A percentile compares a stretch with the other conserved stretches of the same genome.
Conservation (phyloP, 2,329 filamentous ascomycete species). For the Ophiocordyceps polyrhachis-furcata region DNA sequence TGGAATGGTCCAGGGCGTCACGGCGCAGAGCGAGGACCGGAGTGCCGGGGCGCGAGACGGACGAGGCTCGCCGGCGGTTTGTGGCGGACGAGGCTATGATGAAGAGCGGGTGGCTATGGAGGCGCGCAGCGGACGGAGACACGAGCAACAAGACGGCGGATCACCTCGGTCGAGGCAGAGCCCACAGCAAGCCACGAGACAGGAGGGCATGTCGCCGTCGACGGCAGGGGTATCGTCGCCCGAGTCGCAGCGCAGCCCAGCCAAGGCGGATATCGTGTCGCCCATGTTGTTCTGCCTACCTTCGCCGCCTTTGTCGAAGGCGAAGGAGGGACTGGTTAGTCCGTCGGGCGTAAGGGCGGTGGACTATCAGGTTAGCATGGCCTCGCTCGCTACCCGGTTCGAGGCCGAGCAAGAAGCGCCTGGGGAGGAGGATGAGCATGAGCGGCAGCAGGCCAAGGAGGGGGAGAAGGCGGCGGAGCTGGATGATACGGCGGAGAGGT, state of each 20-base stretch:
- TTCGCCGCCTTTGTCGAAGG: conserved; percentile 1
- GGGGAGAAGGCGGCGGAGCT: conserved; percentile 12
- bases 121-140: neutral
- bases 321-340: neutral
- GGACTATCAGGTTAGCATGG: neutral
- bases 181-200: neutral
- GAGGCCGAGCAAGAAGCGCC: neutral
- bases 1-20: conserved; percentile 13
- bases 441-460: neutral
- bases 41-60: conserved; percentile 9
- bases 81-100: neutral
- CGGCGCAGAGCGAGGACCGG: conserved; percentile 9
- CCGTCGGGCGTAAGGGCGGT: neutral
- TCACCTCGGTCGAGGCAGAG: neutral
- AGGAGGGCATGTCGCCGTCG: neutral
- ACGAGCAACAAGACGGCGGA: neutral
- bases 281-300: neutral
- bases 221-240: neutral
- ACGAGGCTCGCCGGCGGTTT: neutral
- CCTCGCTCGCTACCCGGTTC: neutral
- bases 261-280: neutral
- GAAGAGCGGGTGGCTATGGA: neutral
- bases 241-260: neutral
- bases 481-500: conserved; percentile 23
- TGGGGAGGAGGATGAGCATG: neutral